These are phyloP conservation scores for Coleophoma cylindrospora DNA, from an alignment of 2,329 filamentous ascomycete species.

Conservation along the genomic window DNA sequence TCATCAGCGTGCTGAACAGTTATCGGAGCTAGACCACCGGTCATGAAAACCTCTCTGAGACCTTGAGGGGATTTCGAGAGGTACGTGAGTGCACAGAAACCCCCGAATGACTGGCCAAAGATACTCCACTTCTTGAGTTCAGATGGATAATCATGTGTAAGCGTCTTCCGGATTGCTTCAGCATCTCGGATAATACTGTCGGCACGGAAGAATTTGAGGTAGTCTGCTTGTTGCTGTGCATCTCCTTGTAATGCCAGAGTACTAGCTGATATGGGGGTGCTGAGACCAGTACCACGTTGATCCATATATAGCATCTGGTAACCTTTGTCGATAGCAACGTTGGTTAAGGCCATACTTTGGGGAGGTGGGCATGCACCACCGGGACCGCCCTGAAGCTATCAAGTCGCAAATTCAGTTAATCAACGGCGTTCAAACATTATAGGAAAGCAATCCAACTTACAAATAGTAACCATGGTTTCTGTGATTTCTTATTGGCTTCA, in stretches of 20 bases:
- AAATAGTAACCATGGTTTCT: constrained; percentile 62
- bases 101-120: constrained; percentile 88
- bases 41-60: constrained; percentile 76
- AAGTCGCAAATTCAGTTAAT: too few relatives aligned
- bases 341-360: constrained; percentile 68
- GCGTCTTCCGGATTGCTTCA: constrained; percentile 73
- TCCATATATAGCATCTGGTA: constrained; percentile 88
- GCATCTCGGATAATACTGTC: constrained; percentile 88
- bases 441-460: too few relatives aligned
- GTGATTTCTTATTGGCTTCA: constrained; percentile 36
- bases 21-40: constrained; percentile 78
- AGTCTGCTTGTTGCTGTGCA: constrained; percentile 65
- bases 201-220: constrained; percentile 80
- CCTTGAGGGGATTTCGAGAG: constrained; percentile 75
- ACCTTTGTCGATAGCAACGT: constrained; percentile 67
- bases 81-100: constrained; percentile 81
- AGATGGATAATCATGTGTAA: constrained; percentile 65
- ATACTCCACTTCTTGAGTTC: constrained; percentile 77
- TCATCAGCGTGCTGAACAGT: constrained; percentile 60
- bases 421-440: too few relatives aligned
- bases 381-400: constrained; percentile 71
- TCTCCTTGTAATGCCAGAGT: constrained; percentile 64
- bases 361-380: constrained; percentile 73
- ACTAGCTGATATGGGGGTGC: constrained; percentile 70
- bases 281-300: constrained; percentile 84